phyloP scores from a whole-genome alignment of 2,329 filamentous ascomycete genomes.

The Xylariaceae sp. region DNA sequence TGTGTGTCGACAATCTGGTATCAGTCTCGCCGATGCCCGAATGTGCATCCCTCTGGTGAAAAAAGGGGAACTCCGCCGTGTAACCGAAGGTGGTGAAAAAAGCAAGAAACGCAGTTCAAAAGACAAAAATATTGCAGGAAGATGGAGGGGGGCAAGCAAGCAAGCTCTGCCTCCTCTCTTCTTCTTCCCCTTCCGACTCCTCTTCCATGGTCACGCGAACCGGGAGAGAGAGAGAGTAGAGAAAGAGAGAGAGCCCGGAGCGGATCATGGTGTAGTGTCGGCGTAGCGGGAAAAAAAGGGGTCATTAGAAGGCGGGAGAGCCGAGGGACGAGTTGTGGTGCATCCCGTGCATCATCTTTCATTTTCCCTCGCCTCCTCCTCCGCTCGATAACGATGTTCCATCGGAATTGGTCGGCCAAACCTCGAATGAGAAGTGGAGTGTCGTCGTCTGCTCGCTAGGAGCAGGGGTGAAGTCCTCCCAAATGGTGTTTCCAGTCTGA shows the following conservation, averaged over 20 bases:
- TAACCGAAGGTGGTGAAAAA: constrained; percentile 4
- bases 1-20: neutral
- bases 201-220: constrained; percentile 4
- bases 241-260: constrained; percentile 8
- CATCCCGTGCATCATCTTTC: constrained; percentile 13
- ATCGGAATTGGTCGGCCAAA: constrained; percentile 42
- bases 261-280: constrained; percentile 8
- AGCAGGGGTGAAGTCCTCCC: constrained; percentile 36
- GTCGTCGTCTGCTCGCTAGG: constrained; percentile 16
- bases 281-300: constrained; percentile 20
- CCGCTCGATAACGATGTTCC: constrained; percentile 25
- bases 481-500: constrained; percentile 45
- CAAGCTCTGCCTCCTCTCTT: constrained; percentile 17
- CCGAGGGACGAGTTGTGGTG: constrained; percentile 5
- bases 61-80: neutral
- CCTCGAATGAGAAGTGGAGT: constrained; percentile 44
- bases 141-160: constrained; percentile 11
- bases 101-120: constrained; percentile 20
- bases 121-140: no score
- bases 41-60: neutral
- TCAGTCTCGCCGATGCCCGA: neutral
- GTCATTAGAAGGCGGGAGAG: constrained; percentile 25
- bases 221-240: constrained; percentile 13
- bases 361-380: constrained; percentile 33
- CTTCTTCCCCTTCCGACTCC: constrained; percentile 6